Evolutionary conservation across 2,329 filamentous ascomycete genomes (phyloP).

Genomic region (Gnomoniopsis smithogilvyi): DNA sequence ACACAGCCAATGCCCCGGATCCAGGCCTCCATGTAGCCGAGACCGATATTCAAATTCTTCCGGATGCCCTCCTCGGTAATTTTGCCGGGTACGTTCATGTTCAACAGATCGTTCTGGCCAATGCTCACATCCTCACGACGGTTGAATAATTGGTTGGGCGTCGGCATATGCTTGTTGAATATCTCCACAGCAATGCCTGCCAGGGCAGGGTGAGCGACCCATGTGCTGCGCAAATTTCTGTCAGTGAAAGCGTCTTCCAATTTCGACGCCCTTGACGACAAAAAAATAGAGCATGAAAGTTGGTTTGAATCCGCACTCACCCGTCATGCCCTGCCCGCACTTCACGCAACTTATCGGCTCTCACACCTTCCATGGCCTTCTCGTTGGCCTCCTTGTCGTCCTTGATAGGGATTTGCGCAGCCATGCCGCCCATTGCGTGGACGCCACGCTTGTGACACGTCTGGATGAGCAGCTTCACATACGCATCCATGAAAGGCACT

Average conservation of each 20-base stretch:
- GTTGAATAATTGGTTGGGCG: slow-evolving; percentile 91
- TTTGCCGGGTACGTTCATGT: slow-evolving; percentile 94
- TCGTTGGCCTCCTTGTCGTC: slow-evolving; percentile 88
- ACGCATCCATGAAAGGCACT: slow-evolving; percentile 95
- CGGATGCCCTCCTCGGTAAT: slow-evolving; percentile 93
- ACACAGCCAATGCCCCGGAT: slow-evolving; percentile 91
- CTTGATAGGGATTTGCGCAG: slow-evolving; percentile 98
- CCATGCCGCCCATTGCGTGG: slow-evolving; percentile 99
- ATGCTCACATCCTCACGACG: slow-evolving; percentile 88
- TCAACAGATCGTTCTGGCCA: slow-evolving; percentile 84
- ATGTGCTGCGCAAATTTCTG: slow-evolving; percentile 51
- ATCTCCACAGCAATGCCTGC: slow-evolving; percentile 84
- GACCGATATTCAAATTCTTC: slow-evolving; percentile 95
- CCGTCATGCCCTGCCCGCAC: slow-evolving; percentile 92
- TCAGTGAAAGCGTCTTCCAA: not conserved
- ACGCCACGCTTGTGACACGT: slow-evolving; percentile 95
- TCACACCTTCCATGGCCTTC: slow-evolving; percentile 87
- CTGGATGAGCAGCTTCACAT: slow-evolving; percentile 94
- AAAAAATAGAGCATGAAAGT: not conserved
- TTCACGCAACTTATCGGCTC: slow-evolving; percentile 94
- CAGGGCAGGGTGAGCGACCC: slow-evolving; percentile 95
- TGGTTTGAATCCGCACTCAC: slow-evolving; percentile 28
- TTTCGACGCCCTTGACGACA: not conserved
- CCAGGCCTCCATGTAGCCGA: slow-evolving; percentile 99
- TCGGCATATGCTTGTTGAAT: slow-evolving; percentile 99